Conservation (phyloP, 139 green algal genomes). For the Tetradesmus obliquus region DNA sequence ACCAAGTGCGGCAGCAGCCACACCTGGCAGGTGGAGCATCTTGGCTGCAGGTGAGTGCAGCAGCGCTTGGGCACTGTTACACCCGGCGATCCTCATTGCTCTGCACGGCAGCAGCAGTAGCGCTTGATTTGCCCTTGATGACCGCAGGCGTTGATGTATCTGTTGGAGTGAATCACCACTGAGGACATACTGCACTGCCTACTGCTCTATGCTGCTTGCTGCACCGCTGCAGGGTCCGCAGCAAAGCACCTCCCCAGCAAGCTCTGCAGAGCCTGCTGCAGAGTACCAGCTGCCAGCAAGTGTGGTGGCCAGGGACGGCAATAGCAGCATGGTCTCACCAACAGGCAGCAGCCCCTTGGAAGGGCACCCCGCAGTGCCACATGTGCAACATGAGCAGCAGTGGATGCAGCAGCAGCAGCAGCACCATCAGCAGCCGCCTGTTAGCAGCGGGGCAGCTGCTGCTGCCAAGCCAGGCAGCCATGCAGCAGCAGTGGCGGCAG, state of each 20-base stretch:
- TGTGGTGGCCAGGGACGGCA: background rate
- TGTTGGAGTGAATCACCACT: no score
- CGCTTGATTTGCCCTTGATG: no score
- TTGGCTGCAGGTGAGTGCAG: background rate
- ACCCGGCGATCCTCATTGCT: background rate
- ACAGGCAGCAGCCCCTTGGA: background rate
- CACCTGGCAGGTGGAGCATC: background rate
- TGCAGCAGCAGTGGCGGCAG: background rate
- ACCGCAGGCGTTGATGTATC: no score
- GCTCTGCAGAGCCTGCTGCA: background rate
- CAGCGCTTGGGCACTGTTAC: background rate
- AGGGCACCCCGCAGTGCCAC: background rate
- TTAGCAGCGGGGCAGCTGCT: background rate
- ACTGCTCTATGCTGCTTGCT: background rate
- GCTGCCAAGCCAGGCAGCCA: background rate
- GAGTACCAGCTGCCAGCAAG: slow-evolving; percentile 4
- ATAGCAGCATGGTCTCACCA: background rate
- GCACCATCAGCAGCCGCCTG: background rate
- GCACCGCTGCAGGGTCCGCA: background rate
- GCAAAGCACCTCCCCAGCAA: background rate
- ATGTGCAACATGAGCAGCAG: slow-evolving; percentile 6
- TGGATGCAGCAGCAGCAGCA: slow-evolving; percentile 16
- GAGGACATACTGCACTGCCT: background rate
- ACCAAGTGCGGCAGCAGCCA: background rate
- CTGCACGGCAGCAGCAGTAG: background rate